Evolutionary conservation across 108 stramenopile genomes (phyloP).

Genomic region (Discostella pseudostelligera): DNA sequence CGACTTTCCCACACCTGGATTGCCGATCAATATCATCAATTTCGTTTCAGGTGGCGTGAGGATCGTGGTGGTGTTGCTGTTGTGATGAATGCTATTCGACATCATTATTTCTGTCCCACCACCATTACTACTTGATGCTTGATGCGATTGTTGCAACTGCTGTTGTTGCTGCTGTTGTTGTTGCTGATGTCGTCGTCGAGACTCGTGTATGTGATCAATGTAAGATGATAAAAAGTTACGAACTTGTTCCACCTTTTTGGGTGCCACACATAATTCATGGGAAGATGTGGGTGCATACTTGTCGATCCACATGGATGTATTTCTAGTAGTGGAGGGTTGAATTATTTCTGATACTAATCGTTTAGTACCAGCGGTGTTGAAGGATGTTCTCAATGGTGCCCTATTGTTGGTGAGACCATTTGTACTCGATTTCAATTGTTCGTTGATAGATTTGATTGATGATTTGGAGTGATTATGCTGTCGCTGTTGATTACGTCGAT

Average conservation of each 20-base stretch:
- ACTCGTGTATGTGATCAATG: background rate
- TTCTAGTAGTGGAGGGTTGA: background rate
- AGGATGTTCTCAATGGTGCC: background rate
- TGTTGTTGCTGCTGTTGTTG: constrained; percentile 17
- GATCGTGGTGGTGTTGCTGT: background rate
- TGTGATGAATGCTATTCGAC: background rate
- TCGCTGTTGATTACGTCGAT: background rate
- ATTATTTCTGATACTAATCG: background rate
- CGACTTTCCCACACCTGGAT: constrained; percentile 81
- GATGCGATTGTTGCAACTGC: constrained; percentile 10
- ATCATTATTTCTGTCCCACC: constrained; percentile 1
- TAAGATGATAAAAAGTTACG: constrained; percentile 46
- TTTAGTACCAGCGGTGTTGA: background rate
- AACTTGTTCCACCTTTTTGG: constrained; percentile 80
- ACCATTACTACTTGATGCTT: background rate
- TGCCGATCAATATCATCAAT: constrained; percentile 74
- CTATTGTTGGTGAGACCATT: background rate
- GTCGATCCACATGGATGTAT: constrained; percentile 60
- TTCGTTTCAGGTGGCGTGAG: constrained; percentile 12
- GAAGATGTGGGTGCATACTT: constrained; percentile 54
- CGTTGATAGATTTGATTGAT: background rate
- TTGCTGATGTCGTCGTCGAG: constrained; percentile 1
- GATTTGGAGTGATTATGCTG: background rate
- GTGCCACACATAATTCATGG: constrained; percentile 74
- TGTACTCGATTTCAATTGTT: background rate